Percentiles rank a stretch among this genome's conserved stretches.
Evolutionary conservation across 2,329 filamentous ascomycete genomes (phyloP).

Genomic region (Verticillium zaregamsianum): DNA sequence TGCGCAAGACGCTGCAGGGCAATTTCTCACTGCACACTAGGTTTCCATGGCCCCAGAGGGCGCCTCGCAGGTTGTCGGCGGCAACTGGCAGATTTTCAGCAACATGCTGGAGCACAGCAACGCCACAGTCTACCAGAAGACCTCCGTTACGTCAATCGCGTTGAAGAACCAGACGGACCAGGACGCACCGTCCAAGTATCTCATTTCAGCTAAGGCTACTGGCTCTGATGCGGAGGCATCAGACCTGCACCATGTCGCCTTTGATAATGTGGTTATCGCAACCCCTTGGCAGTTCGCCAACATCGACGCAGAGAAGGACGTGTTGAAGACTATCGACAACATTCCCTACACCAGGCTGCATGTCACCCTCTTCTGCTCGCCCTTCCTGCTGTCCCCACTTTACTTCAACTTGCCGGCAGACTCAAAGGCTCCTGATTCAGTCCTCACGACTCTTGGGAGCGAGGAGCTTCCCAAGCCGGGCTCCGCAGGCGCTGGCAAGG

Average conservation of each 20-base stretch:
- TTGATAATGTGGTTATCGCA: slow-evolving; percentile 80
- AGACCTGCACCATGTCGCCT: slow-evolving; percentile 45
- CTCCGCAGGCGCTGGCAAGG: slow-evolving; percentile 59
- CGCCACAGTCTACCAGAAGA: slow-evolving; percentile 61
- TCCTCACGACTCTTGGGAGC: slow-evolving; percentile 76
- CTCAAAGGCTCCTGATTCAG: slow-evolving; percentile 61
- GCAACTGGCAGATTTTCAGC: slow-evolving; percentile 95
- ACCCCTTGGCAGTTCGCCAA: slow-evolving; percentile 77
- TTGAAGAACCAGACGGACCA: slow-evolving; percentile 38
- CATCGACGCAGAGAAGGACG: slow-evolving; percentile 58
- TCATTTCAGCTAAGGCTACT: slow-evolving; percentile 32
- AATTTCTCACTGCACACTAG: slow-evolving; percentile 17
- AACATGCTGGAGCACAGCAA: slow-evolving; percentile 66
- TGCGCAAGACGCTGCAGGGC: no score
- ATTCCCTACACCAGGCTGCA: slow-evolving; percentile 86
- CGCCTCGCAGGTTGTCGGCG: slow-evolving; percentile 72
- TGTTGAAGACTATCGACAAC: slow-evolving; percentile 69
- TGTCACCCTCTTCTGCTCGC: slow-evolving; percentile 83
- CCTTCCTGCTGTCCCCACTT: slow-evolving; percentile 62
- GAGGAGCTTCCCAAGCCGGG: slow-evolving; percentile 48
- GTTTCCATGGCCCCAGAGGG: slow-evolving; percentile 87
- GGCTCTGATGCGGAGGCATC: slow-evolving; percentile 14
- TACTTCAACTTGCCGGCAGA: slow-evolving; percentile 66
- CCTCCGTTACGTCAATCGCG: slow-evolving; percentile 59
- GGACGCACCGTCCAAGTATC: slow-evolving; percentile 40